Percentiles rank a stretch among this genome's conserved stretches.
These are phyloP conservation scores for Hippophae tibetana DNA, from an alignment of 306 rosid genomes.

Conservation along the genomic window DNA sequence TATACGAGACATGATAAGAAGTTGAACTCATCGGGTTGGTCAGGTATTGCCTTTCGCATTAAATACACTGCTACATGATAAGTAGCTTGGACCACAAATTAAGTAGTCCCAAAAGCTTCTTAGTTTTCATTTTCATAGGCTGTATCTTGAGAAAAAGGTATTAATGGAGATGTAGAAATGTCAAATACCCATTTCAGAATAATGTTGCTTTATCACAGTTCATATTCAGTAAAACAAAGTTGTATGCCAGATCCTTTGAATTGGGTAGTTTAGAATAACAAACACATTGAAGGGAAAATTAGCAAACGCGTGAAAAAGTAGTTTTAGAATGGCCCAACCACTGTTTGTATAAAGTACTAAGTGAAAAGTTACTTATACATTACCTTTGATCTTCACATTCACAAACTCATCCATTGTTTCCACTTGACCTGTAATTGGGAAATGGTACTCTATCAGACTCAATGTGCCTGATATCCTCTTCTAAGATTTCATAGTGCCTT, in stretches of 20 bases:
- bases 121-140: background rate
- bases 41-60: constrained; percentile 24
- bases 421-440: constrained; percentile 43
- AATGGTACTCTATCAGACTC: constrained; percentile 54
- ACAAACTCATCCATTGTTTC: constrained; percentile 17
- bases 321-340: background rate
- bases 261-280: background rate
- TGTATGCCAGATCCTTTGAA: too few relatives aligned
- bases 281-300: background rate
- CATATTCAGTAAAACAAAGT: too few relatives aligned
- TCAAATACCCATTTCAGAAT: too few relatives aligned
- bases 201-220: too few relatives aligned
- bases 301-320: too few relatives aligned
- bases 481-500: constrained; percentile 59
- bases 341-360: background rate
- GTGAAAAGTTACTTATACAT: constrained; percentile 1
- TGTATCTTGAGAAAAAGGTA: background rate
- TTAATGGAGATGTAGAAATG: constrained; percentile 3
- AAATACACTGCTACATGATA: constrained; percentile 14
- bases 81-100: constrained; percentile 16
- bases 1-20: constrained; percentile 32
- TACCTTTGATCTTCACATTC: constrained; percentile 15
- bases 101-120: constrained; percentile 6
- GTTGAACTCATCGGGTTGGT: constrained; percentile 19
- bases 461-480: constrained; percentile 57